phyloP scores from a whole-genome alignment of 2,329 filamentous ascomycete genomes.

The Curvularia hawaiiensis region DNA sequence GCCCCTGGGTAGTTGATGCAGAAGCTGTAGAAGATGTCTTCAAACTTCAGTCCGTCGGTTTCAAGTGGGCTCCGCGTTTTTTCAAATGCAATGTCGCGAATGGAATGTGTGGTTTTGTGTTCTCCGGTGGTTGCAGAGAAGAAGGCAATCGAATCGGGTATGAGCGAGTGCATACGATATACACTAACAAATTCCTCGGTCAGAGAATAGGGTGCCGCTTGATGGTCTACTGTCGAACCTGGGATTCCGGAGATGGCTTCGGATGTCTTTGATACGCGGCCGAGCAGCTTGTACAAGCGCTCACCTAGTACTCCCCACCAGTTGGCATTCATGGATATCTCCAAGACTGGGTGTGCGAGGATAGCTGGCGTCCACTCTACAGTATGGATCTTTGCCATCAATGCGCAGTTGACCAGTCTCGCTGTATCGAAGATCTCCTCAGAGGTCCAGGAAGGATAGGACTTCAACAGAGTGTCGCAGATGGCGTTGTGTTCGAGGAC shows the following conservation, averaged over 20 bases:
- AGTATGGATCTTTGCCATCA: constrained; percentile 59
- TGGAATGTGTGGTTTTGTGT: constrained; percentile 34
- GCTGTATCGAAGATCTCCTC: constrained; percentile 55
- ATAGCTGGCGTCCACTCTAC: constrained; percentile 58
- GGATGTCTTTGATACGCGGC: constrained; percentile 47
- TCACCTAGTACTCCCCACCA: constrained; percentile 55
- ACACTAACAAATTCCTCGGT: constrained; percentile 55
- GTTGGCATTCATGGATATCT: constrained; percentile 54
- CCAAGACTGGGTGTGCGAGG: constrained; percentile 51
- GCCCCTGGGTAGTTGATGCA: constrained; percentile 57
- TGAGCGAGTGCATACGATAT: constrained; percentile 52
- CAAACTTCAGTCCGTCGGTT: constrained; percentile 19
- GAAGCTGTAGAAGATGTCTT: constrained; percentile 50
- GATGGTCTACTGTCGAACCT: constrained; percentile 47
- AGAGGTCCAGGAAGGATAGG: constrained; percentile 47
- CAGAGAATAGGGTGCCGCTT: constrained; percentile 49
- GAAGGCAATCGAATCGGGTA: constrained; percentile 49
- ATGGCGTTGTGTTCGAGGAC: constrained; percentile 55
- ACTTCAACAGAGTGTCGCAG: constrained; percentile 46
- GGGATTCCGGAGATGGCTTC: constrained; percentile 51
- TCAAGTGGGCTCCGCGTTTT: constrained; percentile 42
- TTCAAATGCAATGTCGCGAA: constrained; percentile 34
- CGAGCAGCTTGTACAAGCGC: constrained; percentile 49
- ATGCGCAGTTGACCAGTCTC: constrained; percentile 52
- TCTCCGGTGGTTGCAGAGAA: constrained; percentile 36